A percentile compares a stretch with the other conserved stretches of the same genome.
Conservation (phyloP, 306 rosid genomes). For the Notholithocarpus densiflorus region DNA sequence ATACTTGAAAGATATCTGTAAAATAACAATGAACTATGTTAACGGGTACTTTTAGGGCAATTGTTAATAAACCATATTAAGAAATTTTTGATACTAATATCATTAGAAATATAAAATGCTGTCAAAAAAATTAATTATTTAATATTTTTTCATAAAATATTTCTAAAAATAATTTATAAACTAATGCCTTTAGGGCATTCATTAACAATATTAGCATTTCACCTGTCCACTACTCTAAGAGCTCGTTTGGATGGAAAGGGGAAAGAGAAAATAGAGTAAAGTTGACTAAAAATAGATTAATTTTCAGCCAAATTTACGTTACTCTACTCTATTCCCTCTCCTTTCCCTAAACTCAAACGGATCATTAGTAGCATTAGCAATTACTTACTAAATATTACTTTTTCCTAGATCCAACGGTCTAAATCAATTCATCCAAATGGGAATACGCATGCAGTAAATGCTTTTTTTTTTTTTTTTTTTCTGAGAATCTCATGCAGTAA, state of each 20-base stretch:
- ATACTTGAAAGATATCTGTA: rapidly evolving
- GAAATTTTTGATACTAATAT: too few relatives aligned
- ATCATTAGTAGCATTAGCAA: rapidly evolving
- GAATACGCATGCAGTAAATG: not conserved
- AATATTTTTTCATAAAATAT: too few relatives aligned
- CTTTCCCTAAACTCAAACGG: rapidly evolving
- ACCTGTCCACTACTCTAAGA: rapidly evolving
- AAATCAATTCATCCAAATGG: not conserved
- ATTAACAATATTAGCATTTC: too few relatives aligned
- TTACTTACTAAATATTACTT: too few relatives aligned
- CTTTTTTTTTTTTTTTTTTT: not conserved
- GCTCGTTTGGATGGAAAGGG: rapidly evolving
- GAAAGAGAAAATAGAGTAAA: rapidly evolving
- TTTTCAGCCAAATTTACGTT: rapidly evolving
- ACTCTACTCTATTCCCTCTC: rapidly evolving
- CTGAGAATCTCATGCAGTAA: not conserved
- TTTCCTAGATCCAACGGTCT: constrained; percentile 18
- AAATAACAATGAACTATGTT: too few relatives aligned
- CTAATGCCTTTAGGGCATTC: rapidly evolving
- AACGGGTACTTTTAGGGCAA: rapidly evolving
- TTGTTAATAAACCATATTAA: rapidly evolving
- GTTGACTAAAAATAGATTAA: rapidly evolving
- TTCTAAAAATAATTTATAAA: rapidly evolving
- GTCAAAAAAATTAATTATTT: too few relatives aligned
- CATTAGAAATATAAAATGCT: too few relatives aligned